A percentile compares a stretch with the other conserved stretches of the same genome.
These are phyloP conservation scores for Ceriops zippeliana DNA, from an alignment of 345 rosid species.

Conservation along the genomic window DNA sequence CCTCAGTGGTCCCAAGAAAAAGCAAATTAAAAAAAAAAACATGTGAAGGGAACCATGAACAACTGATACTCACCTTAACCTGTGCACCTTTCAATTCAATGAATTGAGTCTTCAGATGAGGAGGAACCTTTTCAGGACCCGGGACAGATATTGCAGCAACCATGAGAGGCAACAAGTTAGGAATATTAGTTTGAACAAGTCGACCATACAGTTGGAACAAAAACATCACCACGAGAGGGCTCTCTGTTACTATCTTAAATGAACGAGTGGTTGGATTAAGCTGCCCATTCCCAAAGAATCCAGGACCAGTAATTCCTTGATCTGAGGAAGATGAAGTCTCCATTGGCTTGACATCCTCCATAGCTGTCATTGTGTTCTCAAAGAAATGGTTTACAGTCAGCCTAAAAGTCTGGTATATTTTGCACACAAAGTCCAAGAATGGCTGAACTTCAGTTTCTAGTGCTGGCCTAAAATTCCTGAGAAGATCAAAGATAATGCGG, in stretches of 20 bases:
- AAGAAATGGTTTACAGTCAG: constrained; percentile 83
- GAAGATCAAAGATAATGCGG: constrained; percentile 87
- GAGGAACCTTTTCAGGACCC: constrained; percentile 89
- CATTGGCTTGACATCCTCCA: constrained; percentile 80
- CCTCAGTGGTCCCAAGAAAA: neutral
- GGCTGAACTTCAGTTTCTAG: constrained; percentile 94
- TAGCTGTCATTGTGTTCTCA: constrained; percentile 46
- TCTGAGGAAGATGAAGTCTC: constrained; percentile 65
- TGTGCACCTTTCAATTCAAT: constrained; percentile 97
- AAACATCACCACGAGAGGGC: constrained; percentile 99
- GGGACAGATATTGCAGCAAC: constrained; percentile 96
- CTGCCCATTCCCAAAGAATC: constrained; percentile 60
- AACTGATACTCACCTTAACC: constrained; percentile 71
- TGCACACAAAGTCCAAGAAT: constrained; percentile 91
- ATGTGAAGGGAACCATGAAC: constrained; percentile 1
- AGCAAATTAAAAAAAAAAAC: neutral
- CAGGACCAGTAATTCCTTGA: constrained; percentile 49
- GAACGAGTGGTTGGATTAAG: constrained; percentile 91
- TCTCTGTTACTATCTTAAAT: constrained; percentile 95
- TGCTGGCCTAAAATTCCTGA: constrained; percentile 89
- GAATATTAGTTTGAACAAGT: constrained; percentile 95
- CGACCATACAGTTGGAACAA: constrained; percentile 88
- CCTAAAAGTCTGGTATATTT: constrained; percentile 85
- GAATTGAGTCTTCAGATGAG: constrained; percentile 79
- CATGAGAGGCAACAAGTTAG: constrained; percentile 87